Conservation (phyloP, 2,329 filamentous ascomycete species). For the Dothideomycetes sp. region DNA sequence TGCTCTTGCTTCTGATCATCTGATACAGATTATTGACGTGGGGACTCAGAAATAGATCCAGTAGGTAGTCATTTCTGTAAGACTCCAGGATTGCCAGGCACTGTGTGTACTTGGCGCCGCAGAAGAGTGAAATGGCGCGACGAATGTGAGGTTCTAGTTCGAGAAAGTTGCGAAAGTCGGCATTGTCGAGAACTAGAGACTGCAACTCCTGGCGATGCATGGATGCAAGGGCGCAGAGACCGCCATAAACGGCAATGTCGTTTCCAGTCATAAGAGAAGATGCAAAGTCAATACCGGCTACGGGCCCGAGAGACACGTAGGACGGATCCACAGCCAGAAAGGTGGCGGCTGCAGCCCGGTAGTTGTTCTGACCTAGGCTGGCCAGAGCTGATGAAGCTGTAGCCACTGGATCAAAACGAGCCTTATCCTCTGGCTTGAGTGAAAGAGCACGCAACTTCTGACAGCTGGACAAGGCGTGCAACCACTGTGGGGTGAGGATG, state of each 20-base stretch:
- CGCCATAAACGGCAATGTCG: slow-evolving; percentile 86
- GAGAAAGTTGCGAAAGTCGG: slow-evolving; percentile 71
- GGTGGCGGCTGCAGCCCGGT: slow-evolving; percentile 54
- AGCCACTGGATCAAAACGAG: slow-evolving; percentile 54
- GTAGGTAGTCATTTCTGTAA: slow-evolving; percentile 75
- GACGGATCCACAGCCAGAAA: slow-evolving; percentile 56
- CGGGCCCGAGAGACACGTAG: slow-evolving; percentile 28
- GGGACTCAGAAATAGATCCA: slow-evolving; percentile 64
- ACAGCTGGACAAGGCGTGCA: slow-evolving; percentile 41
- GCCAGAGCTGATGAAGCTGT: slow-evolving; percentile 50
- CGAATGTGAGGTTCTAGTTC: slow-evolving; percentile 91
- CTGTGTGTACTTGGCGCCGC: slow-evolving; percentile 76
- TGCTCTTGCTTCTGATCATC: slow-evolving; percentile 77
- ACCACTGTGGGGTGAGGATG: slow-evolving; percentile 69
- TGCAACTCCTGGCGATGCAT: slow-evolving; percentile 75
- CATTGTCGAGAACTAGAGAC: slow-evolving; percentile 65
- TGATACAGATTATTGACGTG: slow-evolving; percentile 62
- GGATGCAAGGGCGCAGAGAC: slow-evolving; percentile 77
- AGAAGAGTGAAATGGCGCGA: slow-evolving; percentile 80
- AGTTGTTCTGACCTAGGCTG: slow-evolving; percentile 45
- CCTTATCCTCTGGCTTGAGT: slow-evolving; percentile 46
- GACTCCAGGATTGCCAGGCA: slow-evolving; percentile 75
- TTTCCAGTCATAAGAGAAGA: slow-evolving; percentile 69
- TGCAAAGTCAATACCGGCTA: slow-evolving; percentile 45
- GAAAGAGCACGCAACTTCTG: slow-evolving; percentile 32